These are phyloP conservation scores for Penicillium sp. DNA, from an alignment of 2,329 filamentous ascomycete genomes.

Conservation along the genomic window DNA sequence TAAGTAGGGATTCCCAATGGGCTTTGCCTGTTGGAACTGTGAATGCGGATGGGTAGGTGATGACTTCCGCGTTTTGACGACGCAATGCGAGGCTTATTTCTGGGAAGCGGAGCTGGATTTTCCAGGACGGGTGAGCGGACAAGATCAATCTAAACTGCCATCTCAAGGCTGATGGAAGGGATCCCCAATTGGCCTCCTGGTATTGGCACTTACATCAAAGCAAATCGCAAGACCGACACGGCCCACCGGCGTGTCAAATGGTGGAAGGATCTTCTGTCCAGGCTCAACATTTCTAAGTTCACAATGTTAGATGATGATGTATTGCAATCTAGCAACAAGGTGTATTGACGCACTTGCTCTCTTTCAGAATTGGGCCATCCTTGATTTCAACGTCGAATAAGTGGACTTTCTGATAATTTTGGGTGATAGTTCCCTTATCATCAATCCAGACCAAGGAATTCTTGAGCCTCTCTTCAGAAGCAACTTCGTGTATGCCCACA, in stretches of 20 bases:
- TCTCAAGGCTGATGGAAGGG: neutral
- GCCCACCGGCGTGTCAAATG: conserved; percentile 73
- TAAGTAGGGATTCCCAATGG: conserved; percentile 81
- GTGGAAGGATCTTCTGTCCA: conserved; percentile 64
- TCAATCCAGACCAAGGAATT: conserved; percentile 70
- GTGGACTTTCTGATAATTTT: conserved; percentile 84
- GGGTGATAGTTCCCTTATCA: conserved; percentile 58
- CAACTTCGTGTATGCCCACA: conserved; percentile 83
- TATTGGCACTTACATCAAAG: conserved; percentile 65
- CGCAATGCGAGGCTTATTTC: conserved; percentile 71
- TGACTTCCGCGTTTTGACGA: conserved; percentile 68
- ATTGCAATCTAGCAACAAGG: neutral
- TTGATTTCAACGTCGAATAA: conserved; percentile 74
- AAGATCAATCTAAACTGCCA: neutral
- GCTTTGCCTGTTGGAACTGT: conserved; percentile 80
- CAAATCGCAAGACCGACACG: conserved; percentile 80
- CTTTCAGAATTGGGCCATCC: conserved; percentile 60
- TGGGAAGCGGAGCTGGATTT: conserved; percentile 68
- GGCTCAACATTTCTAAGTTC: conserved; percentile 62
- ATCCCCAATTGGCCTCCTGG: neutral
- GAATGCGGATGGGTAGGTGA: conserved; percentile 89
- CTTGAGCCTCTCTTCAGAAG: conserved; percentile 55
- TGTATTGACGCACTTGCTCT: conserved; percentile 54
- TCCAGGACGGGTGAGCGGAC: neutral
- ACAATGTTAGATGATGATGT: neutral